These are phyloP conservation scores for Rhizoclosmatium sp. DNA, from an alignment of 192 early-diverging fungal species.

Conservation along the genomic window DNA sequence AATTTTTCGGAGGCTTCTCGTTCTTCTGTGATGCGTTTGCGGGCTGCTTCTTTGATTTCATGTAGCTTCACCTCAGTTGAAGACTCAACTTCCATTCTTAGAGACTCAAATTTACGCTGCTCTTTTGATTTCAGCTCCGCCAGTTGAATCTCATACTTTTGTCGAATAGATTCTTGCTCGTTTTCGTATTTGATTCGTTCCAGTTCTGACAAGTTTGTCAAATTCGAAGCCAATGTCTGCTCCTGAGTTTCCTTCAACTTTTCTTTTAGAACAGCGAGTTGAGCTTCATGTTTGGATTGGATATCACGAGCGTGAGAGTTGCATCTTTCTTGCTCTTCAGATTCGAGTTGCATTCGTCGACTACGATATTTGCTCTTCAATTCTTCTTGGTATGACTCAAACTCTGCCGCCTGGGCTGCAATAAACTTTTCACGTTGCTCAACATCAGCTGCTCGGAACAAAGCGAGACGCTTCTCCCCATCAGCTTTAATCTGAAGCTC, in stretches of 20 bases:
- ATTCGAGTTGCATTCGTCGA: background rate
- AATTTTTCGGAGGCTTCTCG: constrained; percentile 1
- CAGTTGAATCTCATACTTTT: constrained; percentile 10
- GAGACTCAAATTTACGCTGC: constrained; percentile 19
- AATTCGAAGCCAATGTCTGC: constrained; percentile 14
- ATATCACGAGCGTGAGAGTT: background rate
- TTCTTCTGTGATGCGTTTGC: constrained; percentile 6
- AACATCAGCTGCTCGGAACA: background rate
- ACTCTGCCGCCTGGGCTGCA: background rate
- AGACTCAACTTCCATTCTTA: constrained; percentile 14
- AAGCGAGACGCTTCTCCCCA: background rate
- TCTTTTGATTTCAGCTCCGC: constrained; percentile 14
- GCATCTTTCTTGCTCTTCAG: background rate
- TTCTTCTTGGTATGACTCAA: constrained; percentile 1
- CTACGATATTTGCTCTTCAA: background rate
- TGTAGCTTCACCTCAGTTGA: constrained; percentile 13
- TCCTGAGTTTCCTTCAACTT: constrained; percentile 22
- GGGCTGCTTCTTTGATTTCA: constrained; percentile 5
- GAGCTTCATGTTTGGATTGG: constrained; percentile 3
- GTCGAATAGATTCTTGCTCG: constrained; percentile 18
- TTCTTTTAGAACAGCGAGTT: constrained; percentile 9
- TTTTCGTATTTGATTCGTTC: constrained; percentile 32
- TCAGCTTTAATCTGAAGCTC: background rate
- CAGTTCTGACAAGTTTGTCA: constrained; percentile 19
- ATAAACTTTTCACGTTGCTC: background rate